A percentile compares a stretch with the other conserved stretches of the same genome.
Conservation (phyloP, 768 basidiomycete genomes). For the Suillus subalutaceus region DNA sequence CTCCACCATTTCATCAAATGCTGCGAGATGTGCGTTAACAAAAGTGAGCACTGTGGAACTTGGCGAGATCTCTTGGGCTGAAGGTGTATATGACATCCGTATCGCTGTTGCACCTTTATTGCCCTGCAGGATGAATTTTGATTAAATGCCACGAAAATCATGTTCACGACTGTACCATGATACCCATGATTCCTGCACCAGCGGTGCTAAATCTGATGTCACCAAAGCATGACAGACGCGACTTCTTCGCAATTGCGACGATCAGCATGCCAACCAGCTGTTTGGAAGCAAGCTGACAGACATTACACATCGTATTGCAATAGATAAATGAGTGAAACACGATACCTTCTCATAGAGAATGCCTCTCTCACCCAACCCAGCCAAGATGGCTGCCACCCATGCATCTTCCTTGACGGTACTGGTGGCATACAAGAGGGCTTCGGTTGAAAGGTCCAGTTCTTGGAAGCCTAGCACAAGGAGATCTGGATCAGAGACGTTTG, state of each 20-base stretch:
- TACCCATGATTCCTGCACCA: conserved; percentile 77
- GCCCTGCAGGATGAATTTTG: conserved; percentile 47
- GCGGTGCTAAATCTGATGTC: conserved; percentile 53
- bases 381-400: conserved; percentile 68
- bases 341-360: conserved; percentile 67
- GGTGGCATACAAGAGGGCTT: conserved; percentile 73
- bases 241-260: conserved; percentile 63
- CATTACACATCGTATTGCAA: neutral
- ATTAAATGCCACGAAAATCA: conserved; percentile 8
- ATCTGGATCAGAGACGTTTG: conserved; percentile 54
- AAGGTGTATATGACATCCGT: conserved; percentile 59
- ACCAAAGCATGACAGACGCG: conserved; percentile 50
- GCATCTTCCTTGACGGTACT: conserved; percentile 67
- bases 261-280: conserved; percentile 88
- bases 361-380: conserved; percentile 69
- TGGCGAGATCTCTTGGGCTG: conserved; percentile 24
- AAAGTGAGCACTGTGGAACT: conserved; percentile 63
- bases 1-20: conserved; percentile 79
- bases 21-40: conserved; percentile 82
- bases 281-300: conserved; percentile 63
- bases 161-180: conserved; percentile 55
- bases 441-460: conserved; percentile 78
- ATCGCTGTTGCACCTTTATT: conserved; percentile 83
- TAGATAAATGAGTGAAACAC: neutral
- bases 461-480: conserved; percentile 79